Conservation (phyloP, 495 filamentous ascomycete genomes). For the Hypomontagnella submonticulosa region DNA sequence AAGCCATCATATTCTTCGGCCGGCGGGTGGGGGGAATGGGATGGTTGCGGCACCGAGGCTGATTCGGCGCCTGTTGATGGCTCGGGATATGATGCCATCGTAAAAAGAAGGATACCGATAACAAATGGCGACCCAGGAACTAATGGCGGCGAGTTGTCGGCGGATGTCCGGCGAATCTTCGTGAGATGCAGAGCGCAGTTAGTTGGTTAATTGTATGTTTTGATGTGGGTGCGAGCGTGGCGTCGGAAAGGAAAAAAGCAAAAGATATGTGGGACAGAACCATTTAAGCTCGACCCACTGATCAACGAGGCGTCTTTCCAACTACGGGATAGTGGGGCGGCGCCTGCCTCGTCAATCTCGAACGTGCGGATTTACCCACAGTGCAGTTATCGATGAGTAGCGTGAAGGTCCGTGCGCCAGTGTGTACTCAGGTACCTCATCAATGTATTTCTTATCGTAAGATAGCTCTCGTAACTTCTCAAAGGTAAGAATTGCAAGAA, state of each 20-base stretch:
- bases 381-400: too few relatives aligned
- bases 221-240: slow-evolving; percentile 13
- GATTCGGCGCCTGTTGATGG: slow-evolving; percentile 22
- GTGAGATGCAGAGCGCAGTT: slow-evolving; percentile 41
- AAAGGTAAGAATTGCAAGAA: too few relatives aligned
- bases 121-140: slow-evolving; percentile 25
- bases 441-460: too few relatives aligned
- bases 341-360: too few relatives aligned
- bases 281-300: slow-evolving; percentile 12
- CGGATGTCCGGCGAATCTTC: slow-evolving; percentile 51
- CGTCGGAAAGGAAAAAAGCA: slow-evolving; percentile 13
- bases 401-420: too few relatives aligned
- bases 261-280: slow-evolving; percentile 10
- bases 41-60: slow-evolving; percentile 3
- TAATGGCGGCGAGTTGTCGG: slow-evolving; percentile 49
- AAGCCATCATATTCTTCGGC: slow-evolving; percentile 32
- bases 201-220: slow-evolving; percentile 24
- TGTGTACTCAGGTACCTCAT: too few relatives aligned
- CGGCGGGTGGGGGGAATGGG: slow-evolving; percentile 15
- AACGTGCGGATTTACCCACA: too few relatives aligned
- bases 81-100: slow-evolving; percentile 46
- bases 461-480: too few relatives aligned
- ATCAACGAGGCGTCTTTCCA: slow-evolving; percentile 8
- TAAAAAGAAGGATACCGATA: slow-evolving; percentile 10
- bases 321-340: not conserved